Evolutionary conservation across 2,329 filamentous ascomycete genomes (phyloP), one percentile per base, ranked within the genome.

Genomic region (Trichoderma koningiopsis): DNA sequence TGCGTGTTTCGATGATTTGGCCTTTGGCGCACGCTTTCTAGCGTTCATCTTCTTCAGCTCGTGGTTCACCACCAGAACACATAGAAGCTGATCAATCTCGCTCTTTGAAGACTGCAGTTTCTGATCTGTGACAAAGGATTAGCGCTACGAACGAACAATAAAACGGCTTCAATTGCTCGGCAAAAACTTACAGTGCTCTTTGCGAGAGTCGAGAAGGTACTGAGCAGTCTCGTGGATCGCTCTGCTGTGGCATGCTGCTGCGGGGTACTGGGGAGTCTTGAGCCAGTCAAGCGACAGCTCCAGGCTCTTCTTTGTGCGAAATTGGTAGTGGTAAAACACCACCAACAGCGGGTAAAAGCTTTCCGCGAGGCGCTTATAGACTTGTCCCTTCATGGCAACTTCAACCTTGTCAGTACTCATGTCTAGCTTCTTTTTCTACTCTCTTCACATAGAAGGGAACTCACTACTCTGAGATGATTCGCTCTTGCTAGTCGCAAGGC

Each of bases 261-360:
- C 69, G 5, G 77, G 75, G 31, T 76, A 77, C 2, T 71, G 69
- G 1, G 75, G 72, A n/a, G 72, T 67, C 68, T 79, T 78, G 43
- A 81, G 74, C 78, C 79, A 81, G 64, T 81, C 79, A 53, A 81
- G 72, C 2, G 79, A 78, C 65, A 81, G 71, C 64, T 81, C 80
- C 56, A 81, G 71, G 70, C 78, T 80, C 74, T 81, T 81, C 72
- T 80, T 81, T 56, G 77, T 81, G 40, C 79, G 76, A 70, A 81
- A 81, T 61, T 81, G 80, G 71, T 80, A 81, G 71, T 81, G 80
- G 68, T 81, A 81, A 70, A 81, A 81, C 35, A 78, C 75, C 35
- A 80, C 73, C 61, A 81, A 73, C 59, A 81, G 74, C n/a, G 80
- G 79, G 55, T 80, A 80, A 72, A 81, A 78, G 47, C 72, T 72